Evolutionary conservation across 202 grass and related monocot genomes (phyloP).

Genomic region (Musa balbisiana): DNA sequence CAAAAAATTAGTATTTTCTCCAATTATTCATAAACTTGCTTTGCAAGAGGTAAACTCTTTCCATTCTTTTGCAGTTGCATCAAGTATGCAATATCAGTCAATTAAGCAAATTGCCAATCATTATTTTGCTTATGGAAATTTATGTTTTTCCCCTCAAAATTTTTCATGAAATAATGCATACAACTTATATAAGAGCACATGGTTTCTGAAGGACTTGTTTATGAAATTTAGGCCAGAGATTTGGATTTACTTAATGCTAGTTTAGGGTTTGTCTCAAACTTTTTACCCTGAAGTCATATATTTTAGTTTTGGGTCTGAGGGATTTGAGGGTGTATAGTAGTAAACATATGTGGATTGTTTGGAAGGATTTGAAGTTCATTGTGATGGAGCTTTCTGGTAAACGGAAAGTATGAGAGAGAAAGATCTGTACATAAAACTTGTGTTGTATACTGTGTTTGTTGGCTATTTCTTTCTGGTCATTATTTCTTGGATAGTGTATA

Average conservation of each 20-base stretch:
- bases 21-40: constrained; percentile 49
- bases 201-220: no score
- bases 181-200: no score
- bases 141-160: not conserved
- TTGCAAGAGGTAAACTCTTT: constrained; percentile 51
- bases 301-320: not conserved
- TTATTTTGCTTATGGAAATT: not conserved
- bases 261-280: not conserved
- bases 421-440: not conserved
- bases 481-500: not conserved
- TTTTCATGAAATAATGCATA: no score
- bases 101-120: no score
- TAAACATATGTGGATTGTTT: not conserved
- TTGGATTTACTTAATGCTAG: constrained; percentile 17
- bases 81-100: no score
- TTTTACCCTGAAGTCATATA: not conserved
- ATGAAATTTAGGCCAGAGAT: not conserved
- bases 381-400: not conserved
- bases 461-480: not conserved
- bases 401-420: no score
- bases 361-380: not conserved
- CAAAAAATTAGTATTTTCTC: constrained; percentile 46
- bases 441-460: not conserved
- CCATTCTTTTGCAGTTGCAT: not conserved
- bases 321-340: not conserved